Conservation (phyloP, 768 basidiomycete genomes). For the Strobilomyces confusus region DNA sequence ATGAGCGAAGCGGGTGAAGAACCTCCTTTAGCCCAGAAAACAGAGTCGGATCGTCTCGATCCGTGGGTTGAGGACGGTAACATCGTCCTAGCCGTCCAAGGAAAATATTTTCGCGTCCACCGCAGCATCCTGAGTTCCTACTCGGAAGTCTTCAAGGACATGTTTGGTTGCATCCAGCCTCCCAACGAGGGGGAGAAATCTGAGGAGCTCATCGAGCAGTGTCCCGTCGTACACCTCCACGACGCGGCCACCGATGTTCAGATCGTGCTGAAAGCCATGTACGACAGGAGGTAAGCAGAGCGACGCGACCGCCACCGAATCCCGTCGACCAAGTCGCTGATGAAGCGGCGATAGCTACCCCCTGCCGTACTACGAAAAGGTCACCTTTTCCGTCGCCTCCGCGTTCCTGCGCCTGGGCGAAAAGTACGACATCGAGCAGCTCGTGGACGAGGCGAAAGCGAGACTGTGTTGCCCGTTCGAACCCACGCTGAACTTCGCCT, state of each 20-base stretch:
- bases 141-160: conserved; percentile 30
- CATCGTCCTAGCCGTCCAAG: conserved; percentile 24
- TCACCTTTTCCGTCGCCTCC: background rate
- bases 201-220: conserved; percentile 13
- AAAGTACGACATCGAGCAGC: conserved; percentile 17
- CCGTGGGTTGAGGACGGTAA: conserved; percentile 32
- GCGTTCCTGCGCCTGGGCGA: conserved; percentile 22
- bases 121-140: conserved; percentile 23
- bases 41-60: conserved; percentile 4
- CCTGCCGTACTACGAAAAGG: background rate
- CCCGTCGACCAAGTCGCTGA: too few relatives aligned
- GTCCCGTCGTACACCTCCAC: conserved; percentile 18
- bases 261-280: conserved; percentile 17
- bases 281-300: conserved; percentile 19
- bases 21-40: background rate
- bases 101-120: conserved; percentile 31
- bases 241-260: conserved; percentile 15
- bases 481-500: background rate
- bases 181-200: background rate
- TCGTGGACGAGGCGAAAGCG: conserved; percentile 11
- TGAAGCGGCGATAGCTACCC: conserved; percentile 10
- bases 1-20: too few relatives aligned
- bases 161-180: conserved; percentile 19
- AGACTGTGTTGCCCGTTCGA: conserved; percentile 5
- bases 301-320: too few relatives aligned